Base-by-base conservation (phyloP, 1,139 yeast genomes). In the Magnusiomyces sp. region DNA sequence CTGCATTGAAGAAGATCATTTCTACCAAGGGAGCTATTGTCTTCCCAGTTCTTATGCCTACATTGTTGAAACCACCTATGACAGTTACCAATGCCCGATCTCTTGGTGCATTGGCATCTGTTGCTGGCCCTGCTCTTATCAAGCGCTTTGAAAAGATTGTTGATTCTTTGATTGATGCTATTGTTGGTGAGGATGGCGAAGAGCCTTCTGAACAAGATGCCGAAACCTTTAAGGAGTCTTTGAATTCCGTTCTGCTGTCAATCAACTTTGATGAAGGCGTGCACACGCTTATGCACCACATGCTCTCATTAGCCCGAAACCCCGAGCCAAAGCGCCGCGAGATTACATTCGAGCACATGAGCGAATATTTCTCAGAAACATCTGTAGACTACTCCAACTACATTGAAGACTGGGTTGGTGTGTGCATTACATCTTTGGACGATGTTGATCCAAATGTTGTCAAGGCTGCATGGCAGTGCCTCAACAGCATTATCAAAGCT, bases 1-100 rank as follows among this genome's bases (percentile, higher is more conserved):
- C 83, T 51, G 98, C 98, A 2, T 74, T 94, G 58, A 83, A 85
- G 68, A 97, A 89, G 64, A 84, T 92, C 60, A 88, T 94, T 95
- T 79, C 94, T 5, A 82, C 90, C 11, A 86, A 88, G 65, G 78
- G 97, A 5, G 95, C 88, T 55, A 81, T 86, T 2, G 87, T 92
- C 53, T 89, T 94, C 90, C 97, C 98, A 50, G 84, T 88, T 49
- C 76, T 92, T 64, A 77, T 92, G 54, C 97, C 98, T 47, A 79
- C 95, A 0, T 74, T 94, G 63, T 73, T 90, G 62, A 66, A 81
- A 9, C 82, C 90, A 9, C 97, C 97, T 9, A 80, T 92, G 55
- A 89, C 88, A 59, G 73, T 80, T 0, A 82, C 83, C 71, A 89
- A 90, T 68, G 95, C 96, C 19, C 75, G 76, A 51, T 95, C 97